A percentile compares a stretch with the other conserved stretches of the same genome.
phyloP scores from a whole-genome alignment of 371 early-diverging fungal species.

The Mortierella sp. region DNA sequence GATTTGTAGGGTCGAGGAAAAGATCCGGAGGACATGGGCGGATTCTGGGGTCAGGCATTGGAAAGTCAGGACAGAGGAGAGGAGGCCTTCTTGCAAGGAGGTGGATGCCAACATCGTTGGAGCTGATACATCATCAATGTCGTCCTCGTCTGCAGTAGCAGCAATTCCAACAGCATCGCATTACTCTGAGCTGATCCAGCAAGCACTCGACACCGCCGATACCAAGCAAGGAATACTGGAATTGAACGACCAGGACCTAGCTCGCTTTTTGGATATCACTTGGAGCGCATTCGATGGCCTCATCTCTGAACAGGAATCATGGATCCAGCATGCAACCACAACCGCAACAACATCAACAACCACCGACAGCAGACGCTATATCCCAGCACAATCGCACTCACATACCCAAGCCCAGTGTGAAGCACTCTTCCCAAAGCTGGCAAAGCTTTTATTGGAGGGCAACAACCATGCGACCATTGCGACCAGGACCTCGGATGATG shows the following conservation, averaged over 20 bases:
- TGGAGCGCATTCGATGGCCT: constrained; percentile 37
- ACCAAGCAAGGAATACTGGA: constrained; percentile 2
- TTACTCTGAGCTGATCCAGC: constrained; percentile 15
- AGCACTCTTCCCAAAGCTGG: constrained; percentile 26
- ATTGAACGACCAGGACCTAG: constrained; percentile 25
- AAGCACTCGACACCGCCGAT: constrained; percentile 21
- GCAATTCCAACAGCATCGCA: not conserved
- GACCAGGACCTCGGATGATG: constrained; percentile 39
- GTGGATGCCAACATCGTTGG: not conserved
- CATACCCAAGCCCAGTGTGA: constrained; percentile 16
- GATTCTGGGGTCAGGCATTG: constrained; percentile 10
- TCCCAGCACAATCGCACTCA: not conserved
- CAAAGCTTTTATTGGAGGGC: constrained; percentile 23
- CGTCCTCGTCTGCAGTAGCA: not conserved
- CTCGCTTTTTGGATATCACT: constrained; percentile 23
- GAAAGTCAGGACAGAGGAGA: not conserved
- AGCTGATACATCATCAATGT: not conserved
- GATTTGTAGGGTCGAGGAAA: constrained; percentile 42
- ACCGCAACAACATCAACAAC: not conserved
- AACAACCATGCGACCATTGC: constrained; percentile 19
- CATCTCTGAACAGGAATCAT: constrained; percentile 32
- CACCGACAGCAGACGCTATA: not conserved
- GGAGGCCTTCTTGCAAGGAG: not conserved
- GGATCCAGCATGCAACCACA: not conserved
- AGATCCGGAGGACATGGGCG: constrained; percentile 42